Percentiles rank a stretch among this genome's conserved stretches.
phyloP scores from a whole-genome alignment of 1,284 basidiomycete genomes.

The Trichosporon inkin region DNA sequence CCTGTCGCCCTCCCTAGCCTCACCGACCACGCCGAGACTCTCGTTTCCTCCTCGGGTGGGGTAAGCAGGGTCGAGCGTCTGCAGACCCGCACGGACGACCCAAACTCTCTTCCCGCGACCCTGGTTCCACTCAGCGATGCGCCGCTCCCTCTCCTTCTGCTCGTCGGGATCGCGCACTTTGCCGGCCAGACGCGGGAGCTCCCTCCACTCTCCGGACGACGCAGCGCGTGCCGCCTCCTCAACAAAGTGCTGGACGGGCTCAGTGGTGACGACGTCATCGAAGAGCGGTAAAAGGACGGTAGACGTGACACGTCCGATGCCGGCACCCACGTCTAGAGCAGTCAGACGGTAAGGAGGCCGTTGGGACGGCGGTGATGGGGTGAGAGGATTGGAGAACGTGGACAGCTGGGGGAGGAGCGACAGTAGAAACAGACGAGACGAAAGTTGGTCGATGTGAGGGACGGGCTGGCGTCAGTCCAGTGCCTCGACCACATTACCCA shows the following conservation, averaged over 20 bases:
- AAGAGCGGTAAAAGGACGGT: conserved; percentile 79
- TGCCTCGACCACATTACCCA: conserved; percentile 22
- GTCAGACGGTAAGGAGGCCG: conserved; percentile 55
- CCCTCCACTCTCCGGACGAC: conserved; percentile 59
- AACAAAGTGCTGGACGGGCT: conserved; percentile 76
- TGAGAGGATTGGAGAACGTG: conserved; percentile 65
- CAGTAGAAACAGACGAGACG: conserved; percentile 79
- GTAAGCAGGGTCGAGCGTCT: conserved; percentile 64
- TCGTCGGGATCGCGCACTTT: conserved; percentile 24
- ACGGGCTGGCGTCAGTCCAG: conserved; percentile 59
- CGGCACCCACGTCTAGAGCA: conserved; percentile 80
- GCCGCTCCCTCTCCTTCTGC: conserved; percentile 22
- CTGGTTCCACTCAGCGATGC: conserved; percentile 22
- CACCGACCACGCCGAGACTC: conserved; percentile 40
- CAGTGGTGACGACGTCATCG: conserved; percentile 77
- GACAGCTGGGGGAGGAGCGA: conserved; percentile 72
- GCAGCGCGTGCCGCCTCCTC: conserved; percentile 61
- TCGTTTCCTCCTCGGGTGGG: conserved; percentile 47
- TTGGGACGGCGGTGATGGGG: conserved; percentile 23
- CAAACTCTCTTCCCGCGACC: conserved; percentile 65
- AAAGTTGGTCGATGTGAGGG: conserved; percentile 79
- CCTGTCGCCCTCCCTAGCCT: conserved; percentile 27
- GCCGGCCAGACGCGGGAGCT: conserved; percentile 41
- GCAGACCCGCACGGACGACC: conserved; percentile 70
- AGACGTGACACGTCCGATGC: conserved; percentile 82